phyloP scores from a whole-genome alignment of 2,329 filamentous ascomycete species.

The Ascochyta pisi region DNA sequence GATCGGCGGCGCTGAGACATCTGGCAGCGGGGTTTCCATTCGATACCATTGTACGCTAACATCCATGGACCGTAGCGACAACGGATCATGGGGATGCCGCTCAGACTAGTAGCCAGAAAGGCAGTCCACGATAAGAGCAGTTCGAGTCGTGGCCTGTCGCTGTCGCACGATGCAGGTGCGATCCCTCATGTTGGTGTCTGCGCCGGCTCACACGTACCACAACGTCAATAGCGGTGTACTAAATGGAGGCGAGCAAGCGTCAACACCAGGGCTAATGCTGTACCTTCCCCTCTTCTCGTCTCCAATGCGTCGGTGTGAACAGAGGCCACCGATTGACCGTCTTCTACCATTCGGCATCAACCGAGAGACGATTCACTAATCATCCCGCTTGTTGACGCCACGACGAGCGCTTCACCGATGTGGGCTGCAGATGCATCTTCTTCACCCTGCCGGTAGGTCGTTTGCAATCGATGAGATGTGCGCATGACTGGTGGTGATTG shows the following conservation, averaged over 20 bases:
- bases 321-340: background rate
- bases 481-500: background rate
- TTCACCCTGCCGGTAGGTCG: background rate
- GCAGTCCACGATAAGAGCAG: conserved; percentile 30
- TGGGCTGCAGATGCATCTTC: background rate
- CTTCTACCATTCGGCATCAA: conserved; percentile 6
- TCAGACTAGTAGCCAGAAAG: conserved; percentile 7
- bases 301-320: conserved; percentile 8
- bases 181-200: conserved; percentile 13
- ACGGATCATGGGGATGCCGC: conserved; percentile 18
- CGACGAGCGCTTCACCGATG: conserved; percentile 1
- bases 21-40: conserved; percentile 17
- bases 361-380: conserved; percentile 1
- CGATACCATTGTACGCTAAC: conserved; percentile 17
- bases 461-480: background rate
- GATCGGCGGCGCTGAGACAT: conserved; percentile 14
- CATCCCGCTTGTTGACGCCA: conserved; percentile 3
- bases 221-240: conserved; percentile 7
- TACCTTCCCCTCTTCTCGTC: conserved; percentile 11
- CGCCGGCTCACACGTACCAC: conserved; percentile 15
- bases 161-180: conserved; percentile 34
- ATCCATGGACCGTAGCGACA: conserved; percentile 8
- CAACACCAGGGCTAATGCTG: conserved; percentile 11
- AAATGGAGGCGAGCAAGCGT: conserved; percentile 9
- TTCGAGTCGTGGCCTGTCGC: conserved; percentile 7